Evolutionary conservation across 495 filamentous ascomycete genomes (phyloP).

Genomic region (Jackrogersella minutella): DNA sequence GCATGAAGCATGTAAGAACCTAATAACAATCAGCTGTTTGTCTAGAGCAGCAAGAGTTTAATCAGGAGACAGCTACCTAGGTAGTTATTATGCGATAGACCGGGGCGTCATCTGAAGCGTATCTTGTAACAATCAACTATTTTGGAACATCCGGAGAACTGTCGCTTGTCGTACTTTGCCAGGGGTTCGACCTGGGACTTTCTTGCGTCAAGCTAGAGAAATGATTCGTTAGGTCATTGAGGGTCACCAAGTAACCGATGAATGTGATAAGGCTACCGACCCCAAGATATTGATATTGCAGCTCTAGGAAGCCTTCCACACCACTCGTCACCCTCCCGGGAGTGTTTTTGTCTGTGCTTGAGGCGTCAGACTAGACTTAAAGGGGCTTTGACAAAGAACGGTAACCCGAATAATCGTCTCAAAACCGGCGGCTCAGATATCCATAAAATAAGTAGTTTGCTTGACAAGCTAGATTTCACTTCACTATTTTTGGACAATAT

Average conservation of each 20-base stretch:
- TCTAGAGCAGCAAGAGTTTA: not conserved
- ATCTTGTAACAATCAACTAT: conserved; percentile 52
- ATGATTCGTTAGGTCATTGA: conserved; percentile 45
- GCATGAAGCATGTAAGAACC: conserved; percentile 12
- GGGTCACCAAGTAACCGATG: conserved; percentile 1
- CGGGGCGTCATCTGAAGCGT: conserved; percentile 56
- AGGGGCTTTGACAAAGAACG: not conserved
- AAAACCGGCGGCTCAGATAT: not conserved
- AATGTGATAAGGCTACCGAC: conserved; percentile 1
- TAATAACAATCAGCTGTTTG: not conserved
- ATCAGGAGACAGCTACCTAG: not conserved
- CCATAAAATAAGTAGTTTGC: not conserved
- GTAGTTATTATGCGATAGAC: conserved; percentile 23
- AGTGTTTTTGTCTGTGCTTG: not conserved
- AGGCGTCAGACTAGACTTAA: not conserved
- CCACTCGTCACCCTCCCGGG: conserved; percentile 14
- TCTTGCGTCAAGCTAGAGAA: conserved; percentile 39
- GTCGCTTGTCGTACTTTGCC: conserved; percentile 21
- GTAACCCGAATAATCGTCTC: conserved; percentile 2
- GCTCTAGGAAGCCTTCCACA: conserved; percentile 15
- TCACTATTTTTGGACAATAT: too few relatives aligned
- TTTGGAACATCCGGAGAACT: conserved; percentile 50
- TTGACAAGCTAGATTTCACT: not conserved
- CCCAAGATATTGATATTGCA: not conserved
- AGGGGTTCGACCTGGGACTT: conserved; percentile 20